Base-by-base conservation (phyloP, 148 eudicot genomes). In the Chenopodium berlandieri region DNA sequence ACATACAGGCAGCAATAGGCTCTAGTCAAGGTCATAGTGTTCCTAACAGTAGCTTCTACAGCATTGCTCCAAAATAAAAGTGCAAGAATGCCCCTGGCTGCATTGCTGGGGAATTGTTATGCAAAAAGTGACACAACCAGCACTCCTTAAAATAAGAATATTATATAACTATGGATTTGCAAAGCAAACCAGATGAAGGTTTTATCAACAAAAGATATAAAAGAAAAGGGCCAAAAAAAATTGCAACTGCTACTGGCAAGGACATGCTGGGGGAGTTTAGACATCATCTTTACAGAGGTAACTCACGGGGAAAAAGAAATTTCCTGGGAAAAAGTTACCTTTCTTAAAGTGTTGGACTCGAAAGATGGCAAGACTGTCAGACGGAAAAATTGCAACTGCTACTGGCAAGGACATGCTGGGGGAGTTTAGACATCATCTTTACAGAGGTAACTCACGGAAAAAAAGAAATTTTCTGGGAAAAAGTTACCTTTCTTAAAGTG, bases 91-190 rank as follows among this genome's bases (percentile, higher is more conserved):
- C 48, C 52, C 63, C 32, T 44, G 30, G 58, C 62, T 69, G 12
- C 30, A 62, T 27, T 75, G 31, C 44, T 3, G 52, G 30, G 76
- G 47, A 52, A 16, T 44, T 50, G 71, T 72, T 20, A 65, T 20
- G 66, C 52, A 64, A 71, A 73, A 66, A 11, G 27, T 65, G 75
- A 14, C 23, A 78, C 23, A 22, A 20, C 31, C 23, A 22, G 27
- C 31, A 66, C 34, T 52, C 22, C 34, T 64, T 46, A n/a, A n/a
- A 77, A 77, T 67, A 65, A 81, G 40, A 27, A 50, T 62, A 7
- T 68, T 34, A 32, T 13, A 73, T 60, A 17, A 64, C 44, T 47
- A 17, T 58, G 23, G 25, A 75, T 34, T 75, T 75, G 19, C 63
- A 54, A 62, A 66, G 54, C 46, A 68, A 23, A 74, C 70, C 46